Percentiles rank a stretch among this genome's conserved stretches.
These are phyloP conservation scores for Nothophaeocryptopus gaeumannii DNA, from an alignment of 2,329 filamentous ascomycete genomes.

Conservation along the genomic window DNA sequence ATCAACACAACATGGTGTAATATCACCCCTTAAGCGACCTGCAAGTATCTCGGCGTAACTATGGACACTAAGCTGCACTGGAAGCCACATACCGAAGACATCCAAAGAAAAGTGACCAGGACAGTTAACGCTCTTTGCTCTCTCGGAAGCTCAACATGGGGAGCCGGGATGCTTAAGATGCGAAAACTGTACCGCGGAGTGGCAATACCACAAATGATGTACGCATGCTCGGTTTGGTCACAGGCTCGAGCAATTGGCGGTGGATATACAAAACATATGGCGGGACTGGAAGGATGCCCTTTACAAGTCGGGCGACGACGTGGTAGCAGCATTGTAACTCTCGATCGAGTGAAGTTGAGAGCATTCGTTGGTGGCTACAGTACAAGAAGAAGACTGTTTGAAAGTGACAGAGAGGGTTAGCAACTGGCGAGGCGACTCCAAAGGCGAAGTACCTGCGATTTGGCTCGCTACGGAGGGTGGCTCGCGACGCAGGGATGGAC, in stretches of 20 bases:
- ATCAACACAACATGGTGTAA: slow-evolving; percentile 1
- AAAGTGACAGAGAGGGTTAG: too few relatives aligned
- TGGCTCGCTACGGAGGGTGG: too few relatives aligned
- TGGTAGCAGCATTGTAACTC: too few relatives aligned
- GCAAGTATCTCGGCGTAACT: slow-evolving; percentile 1
- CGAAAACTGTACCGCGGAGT: not conserved
- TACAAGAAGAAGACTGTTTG: too few relatives aligned
- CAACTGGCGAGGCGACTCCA: too few relatives aligned
- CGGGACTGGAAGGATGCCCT: too few relatives aligned
- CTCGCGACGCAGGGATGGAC: too few relatives aligned
- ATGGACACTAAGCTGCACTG: slow-evolving; percentile 6
- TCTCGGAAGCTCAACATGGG: slow-evolving; percentile 3
- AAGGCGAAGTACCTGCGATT: too few relatives aligned
- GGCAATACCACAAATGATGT: not conserved
- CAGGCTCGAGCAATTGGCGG: not conserved
- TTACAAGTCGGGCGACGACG: too few relatives aligned
- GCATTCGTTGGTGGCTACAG: too few relatives aligned
- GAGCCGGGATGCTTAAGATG: not conserved
- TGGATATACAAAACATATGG: not conserved
- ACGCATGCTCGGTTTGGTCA: slow-evolving; percentile 1
- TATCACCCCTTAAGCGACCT: not conserved
- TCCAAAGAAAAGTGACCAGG: slow-evolving; percentile 1
- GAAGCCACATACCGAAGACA: slow-evolving; percentile 2
- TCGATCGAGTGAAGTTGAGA: too few relatives aligned
- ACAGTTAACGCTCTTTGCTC: slow-evolving; percentile 3